phyloP scores from a whole-genome alignment of 2,329 filamentous ascomycete species.

The Talaromyces sp. region DNA sequence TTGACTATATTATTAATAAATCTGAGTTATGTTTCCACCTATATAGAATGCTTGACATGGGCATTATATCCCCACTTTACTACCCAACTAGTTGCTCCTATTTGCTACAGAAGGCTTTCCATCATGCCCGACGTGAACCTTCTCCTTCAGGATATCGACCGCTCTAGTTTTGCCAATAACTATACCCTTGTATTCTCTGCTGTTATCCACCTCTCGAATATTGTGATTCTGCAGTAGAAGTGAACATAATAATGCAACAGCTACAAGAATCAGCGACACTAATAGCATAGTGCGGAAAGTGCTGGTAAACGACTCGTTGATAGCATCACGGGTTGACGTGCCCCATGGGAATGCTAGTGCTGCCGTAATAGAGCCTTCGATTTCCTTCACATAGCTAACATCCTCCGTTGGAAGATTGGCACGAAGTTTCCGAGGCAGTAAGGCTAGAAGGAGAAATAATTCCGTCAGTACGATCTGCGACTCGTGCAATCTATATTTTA shows the following conservation, averaged over 20 bases:
- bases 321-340: conserved; percentile 4
- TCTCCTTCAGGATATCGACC: conserved; percentile 5
- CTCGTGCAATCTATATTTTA: background rate
- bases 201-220: conserved; percentile 3
- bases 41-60: too few relatives aligned
- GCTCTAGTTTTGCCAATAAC: conserved; percentile 7
- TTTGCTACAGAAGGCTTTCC: background rate
- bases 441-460: background rate
- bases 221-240: conserved; percentile 1
- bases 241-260: background rate
- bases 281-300: conserved; percentile 6
- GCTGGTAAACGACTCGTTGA: conserved; percentile 6
- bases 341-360: conserved; percentile 6
- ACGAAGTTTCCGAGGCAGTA: conserved; percentile 7
- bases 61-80: background rate
- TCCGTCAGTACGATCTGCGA: background rate
- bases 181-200: conserved; percentile 4
- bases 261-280: conserved; percentile 1
- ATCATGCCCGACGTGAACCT: background rate
- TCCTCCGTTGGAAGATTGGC: conserved; percentile 1
- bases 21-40: too few relatives aligned
- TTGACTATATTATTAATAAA: background rate
- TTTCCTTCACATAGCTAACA: background rate
- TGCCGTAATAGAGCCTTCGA: conserved; percentile 1
- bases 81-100: background rate